Evolutionary conservation across 1,284 basidiomycete species (phyloP).

Genomic region (Tilletia indica): DNA sequence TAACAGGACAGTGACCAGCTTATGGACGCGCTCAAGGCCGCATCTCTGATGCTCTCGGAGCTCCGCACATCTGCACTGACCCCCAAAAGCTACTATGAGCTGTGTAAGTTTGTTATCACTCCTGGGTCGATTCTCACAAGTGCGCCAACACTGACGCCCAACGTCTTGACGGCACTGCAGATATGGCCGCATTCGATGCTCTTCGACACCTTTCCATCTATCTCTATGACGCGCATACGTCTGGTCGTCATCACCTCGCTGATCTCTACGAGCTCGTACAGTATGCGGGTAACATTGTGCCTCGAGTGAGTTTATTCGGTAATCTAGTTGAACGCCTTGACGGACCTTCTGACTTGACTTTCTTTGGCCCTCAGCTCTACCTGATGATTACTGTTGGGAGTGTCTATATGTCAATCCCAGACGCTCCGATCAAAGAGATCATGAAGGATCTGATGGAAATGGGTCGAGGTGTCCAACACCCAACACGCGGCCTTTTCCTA

Average conservation of each 20-base stretch:
- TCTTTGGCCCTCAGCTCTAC: slow-evolving; percentile 38
- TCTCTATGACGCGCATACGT: slow-evolving; percentile 52
- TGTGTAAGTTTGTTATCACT: slow-evolving; percentile 34
- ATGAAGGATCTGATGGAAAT: slow-evolving; percentile 57
- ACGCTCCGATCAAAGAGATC: slow-evolving; percentile 55
- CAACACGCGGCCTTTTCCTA: slow-evolving; percentile 53
- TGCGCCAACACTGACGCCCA: background rate
- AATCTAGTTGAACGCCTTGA: too few relatives aligned
- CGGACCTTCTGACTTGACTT: background rate
- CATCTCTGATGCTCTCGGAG: slow-evolving; percentile 53
- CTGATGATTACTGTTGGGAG: slow-evolving; percentile 56
- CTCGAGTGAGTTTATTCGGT: slow-evolving; percentile 25
- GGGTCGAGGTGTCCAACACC: slow-evolving; percentile 55
- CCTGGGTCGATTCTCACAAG: background rate
- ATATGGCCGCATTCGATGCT: slow-evolving; percentile 55
- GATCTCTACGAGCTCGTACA: slow-evolving; percentile 56
- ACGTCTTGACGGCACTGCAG: slow-evolving; percentile 18
- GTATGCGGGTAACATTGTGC: slow-evolving; percentile 55
- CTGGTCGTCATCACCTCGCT: slow-evolving; percentile 52
- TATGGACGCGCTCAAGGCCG: slow-evolving; percentile 55
- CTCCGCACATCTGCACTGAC: slow-evolving; percentile 49
- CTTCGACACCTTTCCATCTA: slow-evolving; percentile 53
- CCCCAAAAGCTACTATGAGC: slow-evolving; percentile 55
- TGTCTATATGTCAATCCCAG: slow-evolving; percentile 56
- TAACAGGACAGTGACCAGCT: slow-evolving; percentile 47